Evolutionary conservation across 2,329 filamentous ascomycete genomes (phyloP), one percentile per base, ranked within the genome.

Genomic region (Exophiala alcalophila): DNA sequence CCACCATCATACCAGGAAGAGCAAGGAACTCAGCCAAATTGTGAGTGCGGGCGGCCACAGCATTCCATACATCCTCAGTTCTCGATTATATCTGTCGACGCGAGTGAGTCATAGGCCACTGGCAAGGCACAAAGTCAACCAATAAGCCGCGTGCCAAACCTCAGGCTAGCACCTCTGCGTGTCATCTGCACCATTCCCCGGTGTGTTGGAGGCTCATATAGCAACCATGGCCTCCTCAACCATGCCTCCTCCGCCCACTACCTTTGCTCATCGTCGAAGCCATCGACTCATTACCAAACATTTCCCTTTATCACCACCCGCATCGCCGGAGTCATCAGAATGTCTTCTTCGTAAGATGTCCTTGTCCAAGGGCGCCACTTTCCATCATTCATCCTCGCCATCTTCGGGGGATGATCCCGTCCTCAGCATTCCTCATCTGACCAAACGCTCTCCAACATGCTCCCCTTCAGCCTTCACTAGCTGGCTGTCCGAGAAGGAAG

Each of bases 331-430:
- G 30, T 48, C 57, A 41, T 55, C 56, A 49, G 40, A 42, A 53
- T 57, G 52, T 39, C 26, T 48, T 40, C 40, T 47, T 41, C 57
- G 54, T 58, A 76, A 71, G 65, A 68, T 76, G 64, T 67, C 71
- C 63, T 74, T 88, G 65, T 76, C 72, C 62, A 88, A 87, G 70
- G 81, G 81, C 59, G 80, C 83, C 40, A 87, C 84, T 56, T 77
- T 77, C 49, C 69, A 76, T 55, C 63, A 61, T 31, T 61, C 72
- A 23, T 64, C 67, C 27, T 65, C 60, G 42, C 64, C 65, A 24
- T 62, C 68, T 15, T 61, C 63, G 18, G 58, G 58, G 49, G 63
- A 67, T 57, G 65, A 71, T 48, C 68, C 68, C 14, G 59, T 68
- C 12, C 47, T 70, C 31, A 63, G 60, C 57, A 62, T 71, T 49